Evolutionary conservation across 169 alveolate species (phyloP), one percentile per base, ranked within the genome.

Genomic region (Plasmodium coatneyi): DNA sequence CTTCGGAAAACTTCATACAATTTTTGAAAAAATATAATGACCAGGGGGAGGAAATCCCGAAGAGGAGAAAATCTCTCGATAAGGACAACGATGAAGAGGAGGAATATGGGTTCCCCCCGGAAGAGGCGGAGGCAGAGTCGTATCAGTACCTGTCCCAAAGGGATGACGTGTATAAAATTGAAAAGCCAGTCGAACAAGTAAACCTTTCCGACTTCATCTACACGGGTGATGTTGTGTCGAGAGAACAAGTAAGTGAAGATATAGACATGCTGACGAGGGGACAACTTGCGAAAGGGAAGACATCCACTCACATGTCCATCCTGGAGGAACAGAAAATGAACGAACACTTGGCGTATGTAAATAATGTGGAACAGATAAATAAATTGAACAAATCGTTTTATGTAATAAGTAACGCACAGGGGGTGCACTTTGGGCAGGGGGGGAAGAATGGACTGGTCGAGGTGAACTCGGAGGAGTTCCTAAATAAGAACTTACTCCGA

Each of bases 261-360:
- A 9, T 87, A 2, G 10, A 54, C 5, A 54, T 60, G 34, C 49
- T 87, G 43, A 66, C 14, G 72, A 87, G 71, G 6, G 84, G 79
- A 5, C 9, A 54, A 5, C 19, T 28, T 36, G 70, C 19, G 36
- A 71, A 83, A 19, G 30, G 60, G 7, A 19, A 52, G 52, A 1
- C 10, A 3, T 5, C 43, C 22, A 39, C 10, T 6, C 89, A 66
- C 5, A n/a, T 87, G 10, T 78, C 93, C 6, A 30, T 79, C 34
- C 43, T 87, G 81, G 93, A 87, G 34, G 93, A 87, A 39, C 71
- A 87, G 30, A 87, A 78, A 66, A 54, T 78, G 16, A 79, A 79
- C 12, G 25, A 80, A 0, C 60, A 79, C n/a, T 6, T 87, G 56
- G 70, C 30, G 1, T 87, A 87, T 70, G 25, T 78, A 16, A 60